phyloP scores from a whole-genome alignment of 2,329 filamentous ascomycete species.

The Microcyclosporella mali region DNA sequence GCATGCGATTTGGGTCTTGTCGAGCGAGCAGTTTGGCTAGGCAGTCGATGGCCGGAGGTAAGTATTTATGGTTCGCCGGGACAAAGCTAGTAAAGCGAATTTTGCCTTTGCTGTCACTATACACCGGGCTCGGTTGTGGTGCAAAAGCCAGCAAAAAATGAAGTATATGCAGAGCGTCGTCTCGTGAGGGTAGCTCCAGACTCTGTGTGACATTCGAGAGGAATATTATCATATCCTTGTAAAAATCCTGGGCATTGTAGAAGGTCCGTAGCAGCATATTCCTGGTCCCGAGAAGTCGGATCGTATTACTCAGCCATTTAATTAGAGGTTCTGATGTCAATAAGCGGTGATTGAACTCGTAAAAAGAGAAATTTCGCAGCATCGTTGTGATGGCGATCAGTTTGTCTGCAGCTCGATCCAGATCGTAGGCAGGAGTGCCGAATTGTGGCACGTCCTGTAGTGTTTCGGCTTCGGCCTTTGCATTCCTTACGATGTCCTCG shows the following conservation, averaged over 20 bases:
- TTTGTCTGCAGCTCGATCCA: conserved; percentile 79
- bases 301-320: conserved; percentile 75
- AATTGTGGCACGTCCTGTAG: conserved; percentile 68
- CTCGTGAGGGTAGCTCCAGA: conserved; percentile 74
- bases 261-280: conserved; percentile 78
- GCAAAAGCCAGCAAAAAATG: conserved; percentile 89
- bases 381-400: conserved; percentile 89
- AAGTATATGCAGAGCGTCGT: conserved; percentile 79
- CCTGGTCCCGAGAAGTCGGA: conserved; percentile 81
- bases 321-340: conserved; percentile 73
- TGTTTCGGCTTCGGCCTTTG: conserved; percentile 63
- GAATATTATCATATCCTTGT: conserved; percentile 89
- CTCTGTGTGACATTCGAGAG: conserved; percentile 76
- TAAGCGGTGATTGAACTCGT: conserved; percentile 65
- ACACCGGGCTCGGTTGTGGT: conserved; percentile 65
- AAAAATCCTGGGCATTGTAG: conserved; percentile 84
- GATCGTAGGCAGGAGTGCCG: conserved; percentile 69
- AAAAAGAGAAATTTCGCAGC: conserved; percentile 85
- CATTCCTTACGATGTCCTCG: conserved; percentile 79
- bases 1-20: conserved; percentile 84
- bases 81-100: conserved; percentile 77
- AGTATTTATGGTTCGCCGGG: conserved; percentile 74
- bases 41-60: conserved; percentile 82
- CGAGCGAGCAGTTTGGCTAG: conserved; percentile 85
- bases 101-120: conserved; percentile 29